A percentile compares a stretch with the other conserved stretches of the same genome.
These are phyloP conservation scores for Neoboletus subvelutipes DNA, from an alignment of 768 basidiomycete genomes.

Conservation along the genomic window DNA sequence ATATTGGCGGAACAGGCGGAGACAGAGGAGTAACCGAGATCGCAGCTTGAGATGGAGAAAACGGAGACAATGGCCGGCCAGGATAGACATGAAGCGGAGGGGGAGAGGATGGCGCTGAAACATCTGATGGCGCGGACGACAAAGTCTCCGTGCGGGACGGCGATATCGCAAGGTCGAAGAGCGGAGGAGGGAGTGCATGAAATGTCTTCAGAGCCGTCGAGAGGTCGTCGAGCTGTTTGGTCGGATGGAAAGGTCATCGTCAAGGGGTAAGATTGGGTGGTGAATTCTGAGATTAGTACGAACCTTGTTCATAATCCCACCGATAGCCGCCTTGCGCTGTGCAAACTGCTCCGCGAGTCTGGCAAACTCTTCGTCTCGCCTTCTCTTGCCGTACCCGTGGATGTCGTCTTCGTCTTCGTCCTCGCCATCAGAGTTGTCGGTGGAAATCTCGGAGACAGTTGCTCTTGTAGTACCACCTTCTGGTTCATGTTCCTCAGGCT, in stretches of 20 bases:
- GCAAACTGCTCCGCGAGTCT: slow-evolving; percentile 67
- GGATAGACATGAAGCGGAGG: slow-evolving; percentile 4
- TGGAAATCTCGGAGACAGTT: slow-evolving; percentile 24
- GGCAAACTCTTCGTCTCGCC: slow-evolving; percentile 67
- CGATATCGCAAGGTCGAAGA: slow-evolving; percentile 33
- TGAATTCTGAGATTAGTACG: neutral
- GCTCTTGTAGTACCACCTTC: slow-evolving; percentile 9
- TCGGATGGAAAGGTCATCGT: neutral
- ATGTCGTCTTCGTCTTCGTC: slow-evolving; percentile 40
- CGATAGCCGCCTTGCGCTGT: slow-evolving; percentile 66
- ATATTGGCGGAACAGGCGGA: slow-evolving; percentile 23
- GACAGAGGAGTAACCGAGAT: slow-evolving; percentile 2
- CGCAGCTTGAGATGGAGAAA: slow-evolving; percentile 9
- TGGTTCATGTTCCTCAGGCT: slow-evolving; percentile 19
- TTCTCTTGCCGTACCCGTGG: slow-evolving; percentile 53
- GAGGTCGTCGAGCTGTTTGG: slow-evolving; percentile 29
- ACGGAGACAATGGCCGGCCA: slow-evolving; percentile 1
- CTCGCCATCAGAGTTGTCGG: slow-evolving; percentile 35
- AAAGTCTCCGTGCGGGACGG: slow-evolving; percentile 32
- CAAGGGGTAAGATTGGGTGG: neutral
- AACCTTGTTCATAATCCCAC: slow-evolving; percentile 74
- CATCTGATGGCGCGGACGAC: slow-evolving; percentile 26
- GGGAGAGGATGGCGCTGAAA: slow-evolving; percentile 20
- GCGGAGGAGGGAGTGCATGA: slow-evolving; percentile 43
- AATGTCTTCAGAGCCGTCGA: slow-evolving; percentile 41